Evolutionary conservation across 192 early-diverging fungal species (phyloP).

Genomic region (Rhizoclosmatium sp.): DNA sequence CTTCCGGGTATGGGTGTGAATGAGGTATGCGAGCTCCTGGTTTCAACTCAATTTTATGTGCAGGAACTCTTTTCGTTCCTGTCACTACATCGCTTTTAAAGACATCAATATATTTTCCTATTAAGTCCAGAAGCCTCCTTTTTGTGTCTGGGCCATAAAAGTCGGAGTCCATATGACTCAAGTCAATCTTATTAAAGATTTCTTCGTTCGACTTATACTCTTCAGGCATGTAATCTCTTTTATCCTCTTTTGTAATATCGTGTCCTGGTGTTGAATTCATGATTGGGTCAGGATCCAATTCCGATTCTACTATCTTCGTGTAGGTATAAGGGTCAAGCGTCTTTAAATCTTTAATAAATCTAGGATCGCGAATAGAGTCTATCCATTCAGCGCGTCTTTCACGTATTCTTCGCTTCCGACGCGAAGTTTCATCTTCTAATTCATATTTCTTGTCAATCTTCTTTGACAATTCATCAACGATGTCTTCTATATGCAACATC

Average conservation of each 20-base stretch:
- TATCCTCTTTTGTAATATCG: background rate
- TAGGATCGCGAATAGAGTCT: no score
- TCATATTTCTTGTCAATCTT: no score
- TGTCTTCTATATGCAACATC: no score
- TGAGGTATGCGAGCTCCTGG: slow-evolving; percentile 5
- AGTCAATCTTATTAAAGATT: background rate
- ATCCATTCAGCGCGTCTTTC: no score
- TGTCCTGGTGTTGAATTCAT: slow-evolving; percentile 7
- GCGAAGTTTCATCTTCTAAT: no score
- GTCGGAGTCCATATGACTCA: background rate
- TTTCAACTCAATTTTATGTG: slow-evolving; percentile 6
- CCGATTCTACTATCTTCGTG: slow-evolving; percentile 41
- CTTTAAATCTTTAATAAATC: no score
- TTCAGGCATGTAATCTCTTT: background rate
- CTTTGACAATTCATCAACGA: no score
- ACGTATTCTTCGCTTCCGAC: no score
- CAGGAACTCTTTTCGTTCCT: background rate
- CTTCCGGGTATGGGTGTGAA: slow-evolving; percentile 27
- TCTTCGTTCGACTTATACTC: background rate
- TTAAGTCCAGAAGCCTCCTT: background rate
- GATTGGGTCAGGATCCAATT: background rate
- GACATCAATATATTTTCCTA: background rate
- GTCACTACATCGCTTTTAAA: background rate
- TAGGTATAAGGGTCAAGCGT: no score
- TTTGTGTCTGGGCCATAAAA: background rate